Evolutionary conservation across 2,329 filamentous ascomycete genomes (phyloP).

Genomic region (Colletotrichum gigasporum): DNA sequence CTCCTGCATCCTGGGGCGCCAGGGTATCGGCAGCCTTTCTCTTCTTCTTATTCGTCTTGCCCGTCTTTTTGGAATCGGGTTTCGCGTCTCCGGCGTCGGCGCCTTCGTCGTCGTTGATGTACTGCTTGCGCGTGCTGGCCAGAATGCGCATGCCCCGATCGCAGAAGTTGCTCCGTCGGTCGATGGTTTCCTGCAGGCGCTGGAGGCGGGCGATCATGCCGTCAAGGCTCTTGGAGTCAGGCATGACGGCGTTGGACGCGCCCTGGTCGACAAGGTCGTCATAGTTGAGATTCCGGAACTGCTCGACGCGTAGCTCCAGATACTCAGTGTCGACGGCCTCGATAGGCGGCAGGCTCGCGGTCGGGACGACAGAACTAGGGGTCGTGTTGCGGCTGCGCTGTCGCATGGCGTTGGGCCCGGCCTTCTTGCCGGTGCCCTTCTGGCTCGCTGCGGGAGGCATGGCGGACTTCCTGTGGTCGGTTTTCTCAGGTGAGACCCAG

Average conservation of each 20-base stretch:
- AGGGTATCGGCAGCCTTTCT: conserved; percentile 74
- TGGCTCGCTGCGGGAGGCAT: conserved; percentile 70
- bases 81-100: conserved; percentile 58
- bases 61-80: conserved; percentile 55
- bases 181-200: conserved; percentile 72
- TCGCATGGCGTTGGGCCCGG: conserved; percentile 65
- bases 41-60: conserved; percentile 74
- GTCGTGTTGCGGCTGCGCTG: conserved; percentile 83
- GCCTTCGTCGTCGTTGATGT: conserved; percentile 60
- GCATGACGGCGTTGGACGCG: conserved; percentile 65
- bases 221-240: conserved; percentile 71
- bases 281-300: conserved; percentile 68
- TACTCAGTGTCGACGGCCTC: conserved; percentile 70
- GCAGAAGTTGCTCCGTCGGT: conserved; percentile 73
- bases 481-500: not conserved
- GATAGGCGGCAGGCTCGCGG: conserved; percentile 63
- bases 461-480: not conserved
- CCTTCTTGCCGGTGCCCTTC: conserved; percentile 74
- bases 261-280: conserved; percentile 76
- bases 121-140: conserved; percentile 71
- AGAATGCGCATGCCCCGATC: conserved; percentile 79
- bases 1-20: conserved; percentile 61
- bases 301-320: conserved; percentile 70
- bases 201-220: conserved; percentile 72
- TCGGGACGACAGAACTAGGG: conserved; percentile 65